Percentiles rank a stretch among this genome's conserved stretches.
phyloP scores from a whole-genome alignment of 495 filamentous ascomycete genomes.

The Podospora tetraspora region DNA sequence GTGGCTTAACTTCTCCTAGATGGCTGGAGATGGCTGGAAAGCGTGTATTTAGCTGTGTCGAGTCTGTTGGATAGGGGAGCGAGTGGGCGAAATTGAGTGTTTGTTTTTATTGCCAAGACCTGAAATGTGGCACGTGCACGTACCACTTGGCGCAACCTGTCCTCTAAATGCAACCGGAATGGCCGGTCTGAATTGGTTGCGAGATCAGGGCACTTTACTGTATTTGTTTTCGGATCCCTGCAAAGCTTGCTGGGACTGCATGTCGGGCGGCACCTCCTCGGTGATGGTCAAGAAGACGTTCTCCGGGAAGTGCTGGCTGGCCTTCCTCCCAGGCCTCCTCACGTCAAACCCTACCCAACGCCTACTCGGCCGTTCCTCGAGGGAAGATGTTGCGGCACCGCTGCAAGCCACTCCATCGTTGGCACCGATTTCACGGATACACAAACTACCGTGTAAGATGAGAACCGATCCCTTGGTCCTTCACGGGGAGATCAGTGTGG shows the following conservation, averaged over 20 bases:
- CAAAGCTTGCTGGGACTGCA: not conserved
- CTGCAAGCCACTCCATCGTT: too few relatives aligned
- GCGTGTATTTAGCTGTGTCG: too few relatives aligned
- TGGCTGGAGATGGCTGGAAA: too few relatives aligned
- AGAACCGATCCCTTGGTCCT: not conserved
- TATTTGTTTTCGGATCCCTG: not conserved
- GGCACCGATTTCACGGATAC: not conserved
- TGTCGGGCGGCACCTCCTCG: not conserved
- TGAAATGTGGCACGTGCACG: too few relatives aligned
- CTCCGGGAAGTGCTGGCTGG: not conserved
- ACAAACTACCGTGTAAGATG: not conserved
- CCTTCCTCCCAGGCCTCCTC: not conserved
- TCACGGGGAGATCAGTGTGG: not conserved
- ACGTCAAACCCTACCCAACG: not conserved
- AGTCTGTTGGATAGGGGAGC: too few relatives aligned
- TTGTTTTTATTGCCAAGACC: too few relatives aligned
- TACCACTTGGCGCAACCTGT: too few relatives aligned
- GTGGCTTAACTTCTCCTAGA: too few relatives aligned
- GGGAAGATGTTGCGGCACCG: not conserved
- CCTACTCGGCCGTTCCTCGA: not conserved
- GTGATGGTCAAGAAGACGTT: not conserved
- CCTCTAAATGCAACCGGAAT: too few relatives aligned
- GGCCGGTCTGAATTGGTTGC: too few relatives aligned
- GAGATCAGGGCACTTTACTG: too few relatives aligned
- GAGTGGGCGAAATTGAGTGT: too few relatives aligned